Base-by-base conservation (phyloP, 164 flowering plant species). In the Vitis rupestris region DNA sequence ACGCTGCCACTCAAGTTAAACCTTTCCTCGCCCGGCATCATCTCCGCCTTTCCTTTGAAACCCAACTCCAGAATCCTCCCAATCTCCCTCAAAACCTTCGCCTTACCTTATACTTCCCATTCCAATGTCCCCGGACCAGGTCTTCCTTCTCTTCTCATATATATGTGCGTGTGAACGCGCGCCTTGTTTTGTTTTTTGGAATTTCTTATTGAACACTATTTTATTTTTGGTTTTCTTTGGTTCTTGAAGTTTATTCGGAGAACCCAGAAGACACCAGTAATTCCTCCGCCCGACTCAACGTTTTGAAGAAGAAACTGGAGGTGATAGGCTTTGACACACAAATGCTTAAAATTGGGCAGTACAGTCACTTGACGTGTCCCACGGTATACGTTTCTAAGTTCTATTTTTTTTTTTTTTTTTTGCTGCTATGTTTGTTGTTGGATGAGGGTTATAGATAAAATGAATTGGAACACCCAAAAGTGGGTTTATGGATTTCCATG, bases 341-440 rank as follows among this genome's bases (percentile, higher is more conserved):
- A 52, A 29, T 58, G 31, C 75, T 79, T 70, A 71, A 14, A 30
- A 79, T 85, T 11, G 90, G 89, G 11, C 79, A 71, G 53, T 76
- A 75, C 61, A 57, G 63, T 64, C 74, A 31, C 60, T 50, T 83
- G 64, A 50, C 83, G 52, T 89, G 93, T 59, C 93, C 90, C 7
- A 64, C 50, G 87, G 93, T 87, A 73, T 30, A 11, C 23, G n/a
- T 14, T 23, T 15, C 50, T 15, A 59, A 8, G 27, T 23, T 61
- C 4, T 10, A 27, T 19, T 11, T 31, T 0, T 31, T 31, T 19
- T 11, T 31, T 0, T 31, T 31, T 17, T 17, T 31, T 31, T 31
- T 23, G 27, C 44, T 31, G 44, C 7, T 31, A 31, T 31, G 7
- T 31, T 31, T 31, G 44, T 31, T 31, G 44, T 31, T 6, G 44